A percentile compares a stretch with the other conserved stretches of the same genome.
Conservation (phyloP, 1,284 basidiomycete species). For the Ustilago loliicola region DNA sequence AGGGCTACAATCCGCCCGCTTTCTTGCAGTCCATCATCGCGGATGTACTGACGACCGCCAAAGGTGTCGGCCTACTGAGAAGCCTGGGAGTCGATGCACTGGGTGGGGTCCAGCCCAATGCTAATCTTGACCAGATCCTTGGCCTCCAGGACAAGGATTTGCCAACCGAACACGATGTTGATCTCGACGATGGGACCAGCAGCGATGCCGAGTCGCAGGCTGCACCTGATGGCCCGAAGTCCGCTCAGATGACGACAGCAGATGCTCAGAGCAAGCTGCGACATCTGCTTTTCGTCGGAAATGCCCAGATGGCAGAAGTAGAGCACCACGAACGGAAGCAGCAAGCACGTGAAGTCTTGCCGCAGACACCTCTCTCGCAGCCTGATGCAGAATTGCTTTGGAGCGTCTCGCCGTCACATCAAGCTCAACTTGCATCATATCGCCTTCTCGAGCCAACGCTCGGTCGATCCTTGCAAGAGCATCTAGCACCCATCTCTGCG, state of each 20-base stretch:
- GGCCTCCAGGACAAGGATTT: neutral
- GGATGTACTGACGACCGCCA: slow-evolving; percentile 42
- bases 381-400: slow-evolving; percentile 22
- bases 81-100: slow-evolving; percentile 50
- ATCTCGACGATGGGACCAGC: neutral
- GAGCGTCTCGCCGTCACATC: neutral
- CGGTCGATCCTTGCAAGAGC: slow-evolving; percentile 28
- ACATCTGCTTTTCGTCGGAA: slow-evolving; percentile 19
- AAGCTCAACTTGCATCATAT: slow-evolving; percentile 6
- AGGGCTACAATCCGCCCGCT: slow-evolving; percentile 36
- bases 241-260: neutral
- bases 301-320: neutral
- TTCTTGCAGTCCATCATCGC: slow-evolving; percentile 39
- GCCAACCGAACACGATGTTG: neutral
- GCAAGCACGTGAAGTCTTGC: slow-evolving; percentile 4
- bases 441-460: slow-evolving; percentile 40
- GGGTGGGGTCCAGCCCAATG: slow-evolving; percentile 35
- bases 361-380: slow-evolving; percentile 30
- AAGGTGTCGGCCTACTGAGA: slow-evolving; percentile 49
- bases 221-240: neutral
- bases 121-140: slow-evolving; percentile 26
- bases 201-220: neutral
- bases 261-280: slow-evolving; percentile 17
- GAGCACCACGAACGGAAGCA: neutral
- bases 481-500: slow-evolving; percentile 44